phyloP scores from a whole-genome alignment of 2,329 filamentous ascomycete species.

The Talaromyces pinophilus region DNA sequence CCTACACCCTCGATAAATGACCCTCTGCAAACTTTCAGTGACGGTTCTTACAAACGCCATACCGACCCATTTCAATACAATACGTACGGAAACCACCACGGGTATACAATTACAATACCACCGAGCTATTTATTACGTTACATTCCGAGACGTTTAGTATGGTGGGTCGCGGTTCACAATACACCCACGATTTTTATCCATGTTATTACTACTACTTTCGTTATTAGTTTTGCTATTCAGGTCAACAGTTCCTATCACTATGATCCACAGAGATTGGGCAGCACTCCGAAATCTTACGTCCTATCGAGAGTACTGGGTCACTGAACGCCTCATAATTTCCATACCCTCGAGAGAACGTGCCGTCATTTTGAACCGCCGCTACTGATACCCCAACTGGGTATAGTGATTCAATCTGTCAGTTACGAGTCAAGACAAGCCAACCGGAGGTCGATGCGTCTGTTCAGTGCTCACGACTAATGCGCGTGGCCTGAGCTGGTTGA shows the following conservation, averaged over 20 bases:
- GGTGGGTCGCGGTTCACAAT: constrained; percentile 18
- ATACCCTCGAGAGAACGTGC: background rate
- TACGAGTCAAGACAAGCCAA: constrained; percentile 16
- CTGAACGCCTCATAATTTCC: constrained; percentile 5
- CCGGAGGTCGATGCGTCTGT: constrained; percentile 8
- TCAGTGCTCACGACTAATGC: constrained; percentile 10
- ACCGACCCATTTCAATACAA: constrained; percentile 16
- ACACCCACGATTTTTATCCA: constrained; percentile 1
- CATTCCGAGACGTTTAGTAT: constrained; percentile 18
- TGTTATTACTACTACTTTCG: background rate
- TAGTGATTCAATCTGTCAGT: constrained; percentile 11
- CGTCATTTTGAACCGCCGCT: background rate
- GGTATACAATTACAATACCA: constrained; percentile 17
- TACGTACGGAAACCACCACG: constrained; percentile 12
- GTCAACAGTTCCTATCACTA: constrained; percentile 8
- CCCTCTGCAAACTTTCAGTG: constrained; percentile 16
- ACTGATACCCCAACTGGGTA: constrained; percentile 11
- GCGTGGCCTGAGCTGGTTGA: constrained; percentile 16
- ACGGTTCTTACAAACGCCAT: constrained; percentile 18
- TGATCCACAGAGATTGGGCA: constrained; percentile 20
- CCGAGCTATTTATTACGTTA: constrained; percentile 21
- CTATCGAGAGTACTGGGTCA: background rate
- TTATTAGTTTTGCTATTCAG: constrained; percentile 3
- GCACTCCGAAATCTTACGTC: background rate
- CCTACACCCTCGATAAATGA: constrained; percentile 8